Base-by-base conservation (phyloP, 768 basidiomycete genomes). In the Xanthoconium purpureum region DNA sequence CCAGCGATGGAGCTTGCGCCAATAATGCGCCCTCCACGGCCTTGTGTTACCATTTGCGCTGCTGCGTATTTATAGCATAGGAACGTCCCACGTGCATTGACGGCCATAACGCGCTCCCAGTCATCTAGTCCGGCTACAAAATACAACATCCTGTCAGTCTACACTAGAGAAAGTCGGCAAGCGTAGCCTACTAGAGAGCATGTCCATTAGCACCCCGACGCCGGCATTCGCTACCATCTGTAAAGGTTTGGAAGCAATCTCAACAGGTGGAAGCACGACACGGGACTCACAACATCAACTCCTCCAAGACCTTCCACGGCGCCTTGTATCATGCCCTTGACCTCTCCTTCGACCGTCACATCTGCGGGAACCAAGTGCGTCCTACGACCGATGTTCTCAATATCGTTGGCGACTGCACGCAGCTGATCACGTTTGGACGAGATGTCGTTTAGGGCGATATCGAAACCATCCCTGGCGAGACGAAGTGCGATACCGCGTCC, bases 11-110 rank as follows among this genome's bases (percentile, higher is more conserved):
- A 71, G 24, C 60, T 63, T 9, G 69, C 69, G 1, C 85, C 80
- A 29, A 86, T 77, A 56, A 88, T 82, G 17, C 80, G 74, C 1
- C 85, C 82, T 15, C 82, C 78, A 6, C 68, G 71, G 0, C 78
- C 76, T 69, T 82, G 81, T 10, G 63, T 54, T 10, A 84, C 75
- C 87, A 88, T 88, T 61, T 82, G 79, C 50, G 71, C 72, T 17
- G 82, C 84, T 2, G 84, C 87, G 56, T 85, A 75, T 51, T 85
- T 83, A 44, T 86, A 87, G 64, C 82, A 86, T 57, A 82, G 75
- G 71, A 82, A 85, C 3, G 77, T 71, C 37, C 84, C 84, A 51
- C 80, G 77, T 57, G 78, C 73, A 61, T 88, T 87, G 61, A 86
- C 71, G 6, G 75, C 71, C 57, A 80, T 70, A 8, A 71, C 39